phyloP scores from a whole-genome alignment of 1,284 basidiomycete genomes.

The Sporisorium graminicola region DNA sequence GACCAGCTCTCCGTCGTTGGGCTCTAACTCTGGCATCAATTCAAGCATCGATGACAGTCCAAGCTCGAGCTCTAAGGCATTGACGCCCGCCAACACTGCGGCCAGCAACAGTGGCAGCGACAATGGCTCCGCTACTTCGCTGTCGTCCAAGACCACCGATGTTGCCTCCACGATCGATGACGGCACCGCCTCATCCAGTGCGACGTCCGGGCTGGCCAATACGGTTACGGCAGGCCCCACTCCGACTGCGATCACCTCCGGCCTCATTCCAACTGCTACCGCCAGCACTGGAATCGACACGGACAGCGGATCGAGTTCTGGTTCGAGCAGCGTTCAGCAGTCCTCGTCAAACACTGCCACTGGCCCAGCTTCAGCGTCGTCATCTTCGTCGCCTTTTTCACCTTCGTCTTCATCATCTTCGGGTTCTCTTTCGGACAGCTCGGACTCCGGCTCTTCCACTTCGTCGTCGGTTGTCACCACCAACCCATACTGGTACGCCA shows the following conservation, averaged over 20 bases:
- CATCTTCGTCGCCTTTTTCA: not conserved
- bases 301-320: conserved; percentile 18
- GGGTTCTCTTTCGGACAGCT: conserved; percentile 19
- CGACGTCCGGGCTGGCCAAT: not conserved
- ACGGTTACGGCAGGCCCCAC: conserved; percentile 13
- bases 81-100: not conserved
- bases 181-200: conserved; percentile 11
- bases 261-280: not conserved
- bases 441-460: conserved; percentile 9
- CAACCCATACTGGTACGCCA: conserved; percentile 58
- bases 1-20: conserved; percentile 3
- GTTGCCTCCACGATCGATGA: conserved; percentile 3
- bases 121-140: not conserved
- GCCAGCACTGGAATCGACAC: not conserved
- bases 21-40: not conserved
- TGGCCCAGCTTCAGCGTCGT: no score
- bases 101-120: not conserved
- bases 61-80: not conserved
- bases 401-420: conserved; percentile 11
- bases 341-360: not conserved
- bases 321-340: conserved; percentile 9
- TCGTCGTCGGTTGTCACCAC: conserved; percentile 21
- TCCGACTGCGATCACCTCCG: conserved; percentile 16
- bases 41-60: not conserved
- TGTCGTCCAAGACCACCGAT: not conserved